Percentiles rank a stretch among this genome's conserved stretches.
Conservation (phyloP, 768 basidiomycete species). For the Erythrobasidium yunnanense region DNA sequence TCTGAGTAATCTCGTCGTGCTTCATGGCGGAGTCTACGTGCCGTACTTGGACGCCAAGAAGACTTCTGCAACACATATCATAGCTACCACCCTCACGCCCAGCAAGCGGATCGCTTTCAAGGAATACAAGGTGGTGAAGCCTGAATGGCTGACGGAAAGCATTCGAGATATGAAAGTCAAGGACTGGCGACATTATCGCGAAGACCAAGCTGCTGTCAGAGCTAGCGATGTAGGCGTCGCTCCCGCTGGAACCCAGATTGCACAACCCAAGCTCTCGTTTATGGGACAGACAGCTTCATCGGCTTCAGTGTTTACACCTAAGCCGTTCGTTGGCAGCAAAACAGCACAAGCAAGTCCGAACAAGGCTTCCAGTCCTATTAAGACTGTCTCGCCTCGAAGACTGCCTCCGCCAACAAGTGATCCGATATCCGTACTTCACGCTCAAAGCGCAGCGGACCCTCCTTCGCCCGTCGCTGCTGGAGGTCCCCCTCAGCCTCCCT, state of each 20-base stretch:
- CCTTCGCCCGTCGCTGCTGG: conserved; percentile 3
- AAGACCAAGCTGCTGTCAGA: conserved; percentile 31
- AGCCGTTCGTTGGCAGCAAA: neutral
- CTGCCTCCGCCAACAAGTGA: conserved; percentile 27
- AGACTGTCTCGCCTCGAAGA: neutral
- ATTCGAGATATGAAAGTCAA: conserved; percentile 56
- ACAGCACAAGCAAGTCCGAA: neutral
- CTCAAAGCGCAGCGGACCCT: neutral
- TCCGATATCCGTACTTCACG: conserved; percentile 6
- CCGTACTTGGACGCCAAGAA: conserved; percentile 72
- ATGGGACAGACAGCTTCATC: neutral
- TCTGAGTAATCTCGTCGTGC: conserved; percentile 63
- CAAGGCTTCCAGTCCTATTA: no score
- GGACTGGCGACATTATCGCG: conserved; percentile 64
- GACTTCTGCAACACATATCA: conserved; percentile 67
- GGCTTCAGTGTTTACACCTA: neutral
- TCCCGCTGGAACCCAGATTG: conserved; percentile 17
- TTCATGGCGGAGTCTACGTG: conserved; percentile 71
- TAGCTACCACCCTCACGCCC: conserved; percentile 81
- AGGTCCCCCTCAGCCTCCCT: conserved; percentile 2
- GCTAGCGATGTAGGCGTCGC: neutral
- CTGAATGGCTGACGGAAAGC: conserved; percentile 80
- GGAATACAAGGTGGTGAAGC: conserved; percentile 76
- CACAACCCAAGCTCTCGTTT: conserved; percentile 13
- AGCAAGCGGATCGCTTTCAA: conserved; percentile 80